Conservation (phyloP, 805 yeast genomes). For the Wickerhamomyces queroliae region DNA sequence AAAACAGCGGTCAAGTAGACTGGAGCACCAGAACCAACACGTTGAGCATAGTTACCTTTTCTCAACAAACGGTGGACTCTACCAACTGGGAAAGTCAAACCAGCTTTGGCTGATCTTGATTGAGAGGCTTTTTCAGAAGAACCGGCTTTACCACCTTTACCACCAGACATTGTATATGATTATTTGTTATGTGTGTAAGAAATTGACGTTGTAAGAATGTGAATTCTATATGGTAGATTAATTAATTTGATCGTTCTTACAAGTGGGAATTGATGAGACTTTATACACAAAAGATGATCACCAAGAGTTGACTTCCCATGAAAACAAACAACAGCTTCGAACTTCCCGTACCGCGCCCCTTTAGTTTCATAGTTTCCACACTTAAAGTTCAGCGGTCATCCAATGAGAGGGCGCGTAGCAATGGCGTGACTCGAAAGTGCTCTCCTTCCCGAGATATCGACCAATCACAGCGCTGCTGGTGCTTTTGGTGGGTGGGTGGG, state of each 20-base stretch:
- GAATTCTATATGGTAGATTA: too few relatives aligned
- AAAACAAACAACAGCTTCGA: too few relatives aligned
- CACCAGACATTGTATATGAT: constrained; percentile 49
- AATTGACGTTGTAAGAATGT: not conserved
- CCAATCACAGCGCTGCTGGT: constrained; percentile 1
- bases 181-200: not conserved
- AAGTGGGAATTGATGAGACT: too few relatives aligned
- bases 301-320: too few relatives aligned
- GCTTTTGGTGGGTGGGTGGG: not conserved
- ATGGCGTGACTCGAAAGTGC: constrained; percentile 1
- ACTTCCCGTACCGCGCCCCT: too few relatives aligned
- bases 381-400: too few relatives aligned
- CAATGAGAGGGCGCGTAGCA: not conserved
- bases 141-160: constrained; percentile 79
- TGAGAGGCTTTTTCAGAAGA: constrained; percentile 87
- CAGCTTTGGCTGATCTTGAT: constrained; percentile 95
- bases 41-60: constrained; percentile 93
- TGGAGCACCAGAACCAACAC: constrained; percentile 98
- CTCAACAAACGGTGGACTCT: constrained; percentile 92
- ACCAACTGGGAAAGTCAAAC: constrained; percentile 96
- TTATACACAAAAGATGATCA: too few relatives aligned
- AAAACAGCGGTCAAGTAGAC: constrained; percentile 89
- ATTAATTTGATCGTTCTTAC: too few relatives aligned
- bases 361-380: too few relatives aligned
- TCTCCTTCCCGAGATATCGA: constrained; percentile 4